A percentile compares a stretch with the other conserved stretches of the same genome.
phyloP scores from a whole-genome alignment of 2,329 filamentous ascomycete genomes.

The Aspergillus thermomutatus region DNA sequence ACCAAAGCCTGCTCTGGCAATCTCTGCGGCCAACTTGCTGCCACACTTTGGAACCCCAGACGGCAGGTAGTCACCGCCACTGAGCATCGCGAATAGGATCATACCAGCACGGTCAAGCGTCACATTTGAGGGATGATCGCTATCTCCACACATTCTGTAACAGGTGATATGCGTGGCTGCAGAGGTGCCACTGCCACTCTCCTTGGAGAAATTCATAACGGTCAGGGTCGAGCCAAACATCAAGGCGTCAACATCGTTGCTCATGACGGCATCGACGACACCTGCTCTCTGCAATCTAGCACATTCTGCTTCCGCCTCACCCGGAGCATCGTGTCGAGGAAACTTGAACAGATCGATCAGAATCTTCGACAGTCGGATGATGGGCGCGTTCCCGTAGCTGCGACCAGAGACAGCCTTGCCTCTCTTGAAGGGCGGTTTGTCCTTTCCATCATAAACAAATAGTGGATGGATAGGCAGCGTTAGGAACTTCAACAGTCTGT shows the following conservation, averaged over 20 bases:
- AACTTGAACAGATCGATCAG: constrained; percentile 84
- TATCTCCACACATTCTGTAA: constrained; percentile 55
- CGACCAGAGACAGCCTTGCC: constrained; percentile 61
- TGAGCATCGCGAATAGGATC: constrained; percentile 91
- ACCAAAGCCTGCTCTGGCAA: constrained; percentile 84
- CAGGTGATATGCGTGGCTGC: constrained; percentile 81
- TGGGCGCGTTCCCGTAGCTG: constrained; percentile 61
- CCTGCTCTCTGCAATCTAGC: constrained; percentile 77
- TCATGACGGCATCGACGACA: constrained; percentile 87
- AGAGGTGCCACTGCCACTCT: constrained; percentile 58
- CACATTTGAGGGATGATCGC: constrained; percentile 25
- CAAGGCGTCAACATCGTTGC: constrained; percentile 93
- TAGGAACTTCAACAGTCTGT: constrained; percentile 75
- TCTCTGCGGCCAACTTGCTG: constrained; percentile 83
- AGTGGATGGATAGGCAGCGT: constrained; percentile 76
- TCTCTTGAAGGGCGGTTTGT: constrained; percentile 83
- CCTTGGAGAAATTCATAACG: constrained; percentile 78
- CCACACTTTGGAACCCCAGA: constrained; percentile 86
- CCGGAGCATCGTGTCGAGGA: constrained; percentile 78
- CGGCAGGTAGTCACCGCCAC: constrained; percentile 89
- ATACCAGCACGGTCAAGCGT: constrained; percentile 77
- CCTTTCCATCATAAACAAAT: constrained; percentile 85
- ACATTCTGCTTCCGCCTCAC: constrained; percentile 95
- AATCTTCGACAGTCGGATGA: constrained; percentile 72
- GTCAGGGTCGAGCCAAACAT: constrained; percentile 90